These are phyloP conservation scores for Magnaporthiopsis poae DNA, from an alignment of 2,329 filamentous ascomycete species.

Conservation along the genomic window DNA sequence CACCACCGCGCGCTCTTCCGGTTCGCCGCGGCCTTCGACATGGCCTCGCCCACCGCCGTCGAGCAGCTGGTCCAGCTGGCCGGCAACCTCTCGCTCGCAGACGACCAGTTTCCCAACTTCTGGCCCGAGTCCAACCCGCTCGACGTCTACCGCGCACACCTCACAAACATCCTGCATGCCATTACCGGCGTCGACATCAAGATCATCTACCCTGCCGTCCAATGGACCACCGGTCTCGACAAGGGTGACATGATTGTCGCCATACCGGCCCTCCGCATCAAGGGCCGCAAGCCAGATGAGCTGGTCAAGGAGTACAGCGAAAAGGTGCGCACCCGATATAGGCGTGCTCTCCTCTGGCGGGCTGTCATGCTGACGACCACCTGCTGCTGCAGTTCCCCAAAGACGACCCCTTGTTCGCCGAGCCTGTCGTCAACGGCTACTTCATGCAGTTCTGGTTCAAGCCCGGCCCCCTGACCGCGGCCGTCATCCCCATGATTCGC, in stretches of 20 bases:
- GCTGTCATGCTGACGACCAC: constrained; percentile 9
- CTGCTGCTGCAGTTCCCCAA: constrained; percentile 47
- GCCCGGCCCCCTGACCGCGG: constrained; percentile 50
- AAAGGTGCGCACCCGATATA: constrained; percentile 35
- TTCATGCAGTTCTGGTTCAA: constrained; percentile 77
- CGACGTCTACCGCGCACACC: constrained; percentile 70
- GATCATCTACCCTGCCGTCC: constrained; percentile 64
- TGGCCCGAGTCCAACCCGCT: constrained; percentile 63
- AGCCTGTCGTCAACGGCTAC: constrained; percentile 55
- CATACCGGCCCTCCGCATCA: constrained; percentile 69
- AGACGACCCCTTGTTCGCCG: constrained; percentile 62
- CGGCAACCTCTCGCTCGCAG: constrained; percentile 25
- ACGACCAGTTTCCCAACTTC: constrained; percentile 42
- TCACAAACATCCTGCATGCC: constrained; percentile 57
- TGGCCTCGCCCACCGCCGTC: constrained; percentile 17
- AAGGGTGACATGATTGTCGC: constrained; percentile 75
- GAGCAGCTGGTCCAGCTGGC: constrained; percentile 25
- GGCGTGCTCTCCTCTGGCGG: not conserved
- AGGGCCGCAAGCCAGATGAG: constrained; percentile 56
- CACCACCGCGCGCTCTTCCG: not conserved
- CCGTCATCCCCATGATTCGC: constrained; percentile 62
- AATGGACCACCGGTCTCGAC: constrained; percentile 70
- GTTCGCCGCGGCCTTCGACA: constrained; percentile 1
- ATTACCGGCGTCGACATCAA: constrained; percentile 60
- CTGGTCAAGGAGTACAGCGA: constrained; percentile 52